Percentiles rank a stretch among this genome's conserved stretches.
Conservation (phyloP, 768 basidiomycete species). For the Mycena polygramma region DNA sequence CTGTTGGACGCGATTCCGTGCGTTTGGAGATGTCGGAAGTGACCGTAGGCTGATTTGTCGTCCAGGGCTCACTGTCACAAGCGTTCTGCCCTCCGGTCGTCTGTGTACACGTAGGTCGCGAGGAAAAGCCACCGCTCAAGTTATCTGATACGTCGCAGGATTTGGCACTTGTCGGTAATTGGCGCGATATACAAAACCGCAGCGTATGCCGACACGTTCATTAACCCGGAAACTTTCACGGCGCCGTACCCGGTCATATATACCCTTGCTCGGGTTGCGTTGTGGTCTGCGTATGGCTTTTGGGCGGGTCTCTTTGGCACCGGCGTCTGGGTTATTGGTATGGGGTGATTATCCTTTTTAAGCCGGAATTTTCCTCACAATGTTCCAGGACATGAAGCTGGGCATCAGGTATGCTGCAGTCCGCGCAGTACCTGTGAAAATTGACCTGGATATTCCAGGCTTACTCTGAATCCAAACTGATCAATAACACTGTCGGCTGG, state of each 20-base stretch:
- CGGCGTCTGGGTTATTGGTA: conserved; percentile 72
- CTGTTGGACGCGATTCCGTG: conserved; percentile 86
- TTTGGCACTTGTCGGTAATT: conserved; percentile 81
- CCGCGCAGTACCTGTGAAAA: background rate
- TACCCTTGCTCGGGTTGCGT: conserved; percentile 68
- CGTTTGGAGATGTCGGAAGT: conserved; percentile 42
- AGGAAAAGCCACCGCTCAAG: background rate
- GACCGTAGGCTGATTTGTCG: background rate
- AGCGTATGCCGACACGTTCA: conserved; percentile 70
- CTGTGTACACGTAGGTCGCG: conserved; percentile 73
- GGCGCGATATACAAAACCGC: conserved; percentile 76
- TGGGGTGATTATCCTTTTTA: background rate
- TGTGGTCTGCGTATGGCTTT: conserved; percentile 89
- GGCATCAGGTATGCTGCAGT: conserved; percentile 71
- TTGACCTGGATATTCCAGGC: conserved; percentile 51
- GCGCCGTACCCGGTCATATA: conserved; percentile 70
- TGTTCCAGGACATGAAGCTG: conserved; percentile 88
- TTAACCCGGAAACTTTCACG: conserved; percentile 68
- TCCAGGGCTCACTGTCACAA: conserved; percentile 87
- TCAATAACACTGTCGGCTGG: conserved; percentile 96
- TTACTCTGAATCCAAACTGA: conserved; percentile 90
- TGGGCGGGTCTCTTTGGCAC: conserved; percentile 88
- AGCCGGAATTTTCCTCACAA: background rate
- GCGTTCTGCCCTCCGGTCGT: conserved; percentile 87
- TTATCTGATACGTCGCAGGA: conserved; percentile 4